Evolutionary conservation across 2,329 filamentous ascomycete species (phyloP).

Genomic region (Aureobasidium melanogenum): DNA sequence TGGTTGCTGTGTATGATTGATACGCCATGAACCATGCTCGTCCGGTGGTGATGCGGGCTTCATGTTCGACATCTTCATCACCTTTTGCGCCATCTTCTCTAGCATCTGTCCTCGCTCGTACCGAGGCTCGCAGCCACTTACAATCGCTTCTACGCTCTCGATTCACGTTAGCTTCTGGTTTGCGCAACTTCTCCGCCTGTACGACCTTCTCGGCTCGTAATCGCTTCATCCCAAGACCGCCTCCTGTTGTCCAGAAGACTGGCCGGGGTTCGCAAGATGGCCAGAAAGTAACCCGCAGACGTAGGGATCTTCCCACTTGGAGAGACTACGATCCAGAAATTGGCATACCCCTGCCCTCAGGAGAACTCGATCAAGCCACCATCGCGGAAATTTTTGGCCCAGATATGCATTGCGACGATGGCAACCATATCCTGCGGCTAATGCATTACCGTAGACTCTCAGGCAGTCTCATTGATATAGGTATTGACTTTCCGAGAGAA

Average conservation of each 20-base stretch:
- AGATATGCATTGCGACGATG: constrained; percentile 24
- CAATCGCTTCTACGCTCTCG: not conserved
- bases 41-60: constrained; percentile 21
- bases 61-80: constrained; percentile 13
- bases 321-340: constrained; percentile 29
- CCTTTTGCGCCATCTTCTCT: not conserved
- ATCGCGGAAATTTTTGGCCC: constrained; percentile 25
- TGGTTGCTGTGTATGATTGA: constrained; percentile 7
- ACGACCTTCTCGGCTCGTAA: not conserved
- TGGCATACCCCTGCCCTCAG: constrained; percentile 27
- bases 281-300: not conserved
- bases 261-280: not conserved
- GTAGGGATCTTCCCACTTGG: constrained; percentile 23
- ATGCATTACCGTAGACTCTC: constrained; percentile 29
- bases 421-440: constrained; percentile 29
- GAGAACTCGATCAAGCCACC: constrained; percentile 21
- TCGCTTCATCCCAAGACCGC: not conserved
- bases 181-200: not conserved
- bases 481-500: constrained; percentile 23
- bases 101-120: not conserved
- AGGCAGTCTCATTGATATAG: constrained; percentile 28
- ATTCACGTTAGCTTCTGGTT: not conserved
- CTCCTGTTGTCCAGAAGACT: not conserved
- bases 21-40: constrained; percentile 26
- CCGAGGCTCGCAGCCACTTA: not conserved